A percentile compares a stretch with the other conserved stretches of the same genome.
Evolutionary conservation across 805 yeast genomes (phyloP).

Genomic region (Kodamaea sagamina): DNA sequence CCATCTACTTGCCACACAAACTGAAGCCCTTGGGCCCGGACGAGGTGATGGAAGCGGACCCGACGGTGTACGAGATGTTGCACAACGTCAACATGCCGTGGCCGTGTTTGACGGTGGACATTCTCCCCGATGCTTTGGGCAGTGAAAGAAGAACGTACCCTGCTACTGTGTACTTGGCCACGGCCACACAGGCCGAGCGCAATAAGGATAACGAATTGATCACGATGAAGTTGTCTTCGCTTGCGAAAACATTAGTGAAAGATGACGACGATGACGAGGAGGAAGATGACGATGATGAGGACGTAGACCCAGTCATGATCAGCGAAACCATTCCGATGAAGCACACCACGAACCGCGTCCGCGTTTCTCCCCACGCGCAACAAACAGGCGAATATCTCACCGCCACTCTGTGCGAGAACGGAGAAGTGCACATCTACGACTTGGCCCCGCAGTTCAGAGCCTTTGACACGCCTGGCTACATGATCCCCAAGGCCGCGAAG

Average conservation of each 20-base stretch:
- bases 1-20: slow-evolving; percentile 83
- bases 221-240: slow-evolving; percentile 77
- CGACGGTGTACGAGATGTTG: slow-evolving; percentile 92
- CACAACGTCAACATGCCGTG: slow-evolving; percentile 93
- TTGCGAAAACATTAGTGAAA: slow-evolving; percentile 82
- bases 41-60: slow-evolving; percentile 95
- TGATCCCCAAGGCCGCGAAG: slow-evolving; percentile 73
- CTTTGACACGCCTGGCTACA: slow-evolving; percentile 84
- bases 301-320: slow-evolving; percentile 84
- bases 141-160: slow-evolving; percentile 88
- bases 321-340: slow-evolving; percentile 75
- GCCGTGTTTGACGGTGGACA: slow-evolving; percentile 93
- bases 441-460: slow-evolving; percentile 76
- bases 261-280: slow-evolving; percentile 78
- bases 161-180: slow-evolving; percentile 78
- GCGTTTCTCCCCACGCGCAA: slow-evolving; percentile 77
- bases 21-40: slow-evolving; percentile 91
- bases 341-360: slow-evolving; percentile 84
- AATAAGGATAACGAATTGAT: slow-evolving; percentile 87
- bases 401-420: slow-evolving; percentile 86
- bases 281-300: slow-evolving; percentile 72
- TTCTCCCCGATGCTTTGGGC: slow-evolving; percentile 85
- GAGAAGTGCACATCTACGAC: slow-evolving; percentile 87
- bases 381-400: slow-evolving; percentile 78
- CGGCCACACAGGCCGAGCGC: slow-evolving; percentile 91